Conservation (phyloP, 2,329 filamentous ascomycete species). For the Apiospora pterosperma region DNA sequence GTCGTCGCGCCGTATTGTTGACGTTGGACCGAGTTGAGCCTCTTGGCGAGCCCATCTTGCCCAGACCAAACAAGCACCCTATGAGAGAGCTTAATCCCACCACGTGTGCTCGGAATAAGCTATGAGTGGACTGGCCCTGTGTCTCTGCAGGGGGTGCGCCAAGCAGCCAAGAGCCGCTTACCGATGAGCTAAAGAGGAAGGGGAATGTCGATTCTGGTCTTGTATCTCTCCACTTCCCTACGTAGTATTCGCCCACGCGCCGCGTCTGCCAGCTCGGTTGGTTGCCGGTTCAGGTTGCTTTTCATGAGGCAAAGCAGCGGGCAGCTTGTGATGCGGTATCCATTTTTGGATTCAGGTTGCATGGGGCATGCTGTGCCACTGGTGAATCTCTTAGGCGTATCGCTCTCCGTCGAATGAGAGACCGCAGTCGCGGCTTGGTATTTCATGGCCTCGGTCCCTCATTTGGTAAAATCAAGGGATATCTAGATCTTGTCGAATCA, state of each 20-base stretch:
- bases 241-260: too few relatives aligned
- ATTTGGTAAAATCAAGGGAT: too few relatives aligned
- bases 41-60: constrained; percentile 2
- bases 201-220: neutral
- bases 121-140: neutral
- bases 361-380: neutral
- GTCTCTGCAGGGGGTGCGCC: neutral
- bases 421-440: too few relatives aligned
- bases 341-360: neutral
- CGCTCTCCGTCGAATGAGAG: too few relatives aligned
- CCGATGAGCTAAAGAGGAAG: neutral
- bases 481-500: too few relatives aligned
- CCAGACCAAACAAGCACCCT: neutral
- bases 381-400: too few relatives aligned
- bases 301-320: too few relatives aligned
- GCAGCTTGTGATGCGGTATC: neutral
- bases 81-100: neutral
- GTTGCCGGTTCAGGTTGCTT: neutral
- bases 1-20: neutral
- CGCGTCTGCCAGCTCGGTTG: neutral
- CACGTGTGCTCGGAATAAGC: neutral
- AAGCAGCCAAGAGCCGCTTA: neutral
- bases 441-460: too few relatives aligned
- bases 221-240: neutral
- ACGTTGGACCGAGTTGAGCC: neutral